Evolutionary conservation across 2,329 filamentous ascomycete genomes (phyloP), one percentile per base, ranked within the genome.

Genomic region (Chaetomium olivaceum): DNA sequence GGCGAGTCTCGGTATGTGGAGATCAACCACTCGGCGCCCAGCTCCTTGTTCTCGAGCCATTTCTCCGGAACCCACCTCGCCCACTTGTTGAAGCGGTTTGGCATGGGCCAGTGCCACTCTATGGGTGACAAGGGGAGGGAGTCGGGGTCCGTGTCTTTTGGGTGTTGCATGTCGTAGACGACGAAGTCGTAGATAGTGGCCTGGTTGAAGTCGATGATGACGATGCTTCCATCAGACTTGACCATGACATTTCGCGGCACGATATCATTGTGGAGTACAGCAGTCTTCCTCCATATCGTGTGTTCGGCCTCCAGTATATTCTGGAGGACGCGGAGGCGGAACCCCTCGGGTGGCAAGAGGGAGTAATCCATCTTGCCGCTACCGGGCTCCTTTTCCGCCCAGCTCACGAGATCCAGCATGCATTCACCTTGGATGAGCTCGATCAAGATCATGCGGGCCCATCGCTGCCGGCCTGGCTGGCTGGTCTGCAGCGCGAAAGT

Each of bases 141-240:
- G 29, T n/a, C 11, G 4, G 25, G 16, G 19, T 19, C 3, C 12
- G 33, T 31, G 1, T 7, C 12, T 3, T 36, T 36, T 12, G 57
- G 43, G 43, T 59, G 57, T 3, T 14, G 16, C n/a, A 12, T 8
- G 19, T 16, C 4, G 14, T 12, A 7, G 6, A 1, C 3, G 48
- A 31, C 27, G 14, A 61, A 51, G n/a, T 39, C 36, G 23, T 31
- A 56, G 14, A 43, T 29, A 1, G 31, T 14, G 29, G 23, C 52
- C 2, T 56, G 51, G 60, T 56, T 62, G 36, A 52, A 52, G 12
- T 61, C 48, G 48, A 61, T 54, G 58, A 61, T 11, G 6, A n/a
- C 23, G 9, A 61, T 50, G 5, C 16, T 61, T n/a, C 58, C 33
- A 7, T 62, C 52, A 3, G 27, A 43, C 11, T 59, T 59, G 27